Conservation (phyloP, 352 stramenopile genomes). For the Phytophthora chlamydospora region DNA sequence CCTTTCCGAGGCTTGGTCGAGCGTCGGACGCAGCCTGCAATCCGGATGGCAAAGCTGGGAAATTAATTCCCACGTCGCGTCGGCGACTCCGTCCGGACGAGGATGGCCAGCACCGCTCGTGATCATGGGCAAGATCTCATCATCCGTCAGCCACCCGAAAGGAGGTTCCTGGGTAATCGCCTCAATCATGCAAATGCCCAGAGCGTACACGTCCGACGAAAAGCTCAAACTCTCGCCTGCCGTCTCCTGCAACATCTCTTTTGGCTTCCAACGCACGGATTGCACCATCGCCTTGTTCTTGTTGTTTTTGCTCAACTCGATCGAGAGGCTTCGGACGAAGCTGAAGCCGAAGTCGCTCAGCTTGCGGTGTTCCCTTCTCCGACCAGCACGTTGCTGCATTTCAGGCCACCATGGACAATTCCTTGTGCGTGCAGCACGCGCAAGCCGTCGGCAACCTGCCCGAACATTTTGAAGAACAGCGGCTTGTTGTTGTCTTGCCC, state of each 20-base stretch:
- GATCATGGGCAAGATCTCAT: not conserved
- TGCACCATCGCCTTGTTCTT: not conserved
- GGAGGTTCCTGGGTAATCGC: slow-evolving; percentile 8
- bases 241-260: not conserved
- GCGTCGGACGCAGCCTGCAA: not conserved
- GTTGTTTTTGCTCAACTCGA: not conserved
- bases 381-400: not conserved
- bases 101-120: not conserved
- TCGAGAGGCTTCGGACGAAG: slow-evolving; percentile 9
- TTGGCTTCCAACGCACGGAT: slow-evolving; percentile 10
- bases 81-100: not conserved
- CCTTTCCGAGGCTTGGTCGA: not conserved
- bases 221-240: not conserved
- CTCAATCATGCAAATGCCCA: slow-evolving; percentile 16
- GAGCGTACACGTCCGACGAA: slow-evolving; percentile 1
- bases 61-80: slow-evolving; percentile 7
- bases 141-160: slow-evolving; percentile 1
- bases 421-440: too few species aligned
- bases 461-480: too few species aligned
- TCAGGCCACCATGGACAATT: not conserved
- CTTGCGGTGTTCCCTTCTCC: too few species aligned
- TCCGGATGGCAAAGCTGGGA: not conserved
- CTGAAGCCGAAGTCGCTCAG: slow-evolving; percentile 14
- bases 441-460: too few species aligned
- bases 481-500: not conserved